Evolutionary conservation across 2,329 filamentous ascomycete species (phyloP), one percentile per base, ranked within the genome.

Genomic region (Ophiobolus disseminans): DNA sequence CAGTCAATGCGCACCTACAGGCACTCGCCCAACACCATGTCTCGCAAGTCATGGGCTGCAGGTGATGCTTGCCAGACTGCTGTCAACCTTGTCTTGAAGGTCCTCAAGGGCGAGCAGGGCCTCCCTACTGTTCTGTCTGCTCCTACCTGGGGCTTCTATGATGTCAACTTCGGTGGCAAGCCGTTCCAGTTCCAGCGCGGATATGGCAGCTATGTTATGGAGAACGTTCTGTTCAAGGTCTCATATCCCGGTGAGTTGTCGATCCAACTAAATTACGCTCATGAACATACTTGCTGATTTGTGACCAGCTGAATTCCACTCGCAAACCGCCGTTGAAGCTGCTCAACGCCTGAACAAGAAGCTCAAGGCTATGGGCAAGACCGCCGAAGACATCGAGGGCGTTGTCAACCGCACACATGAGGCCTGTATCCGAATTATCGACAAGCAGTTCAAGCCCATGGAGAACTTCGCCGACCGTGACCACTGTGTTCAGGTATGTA

Each of bases 371-470:
- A 80, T 89, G 80, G 93, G 91, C 78, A 96, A 97, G 83, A 89
- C 87, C 44, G 91, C 92, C 48, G 89, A 88, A 63, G 93, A 99
- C 75, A 75, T 99, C 80, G 93, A 96, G 80, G 83, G 84, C 54
- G 85, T 99, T 68, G 91, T 88, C 64, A 96, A 93, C 85, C 88
- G 94, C 67, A 99, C 94, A 7, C 94, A 99, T 80, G 94, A 99
- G 79, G 94, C 94, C 50, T 97, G 94, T 80, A 86, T 99, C 73
- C 91, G 94, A 69, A 99, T 99, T 78, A 99, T 99, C 69, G 94
- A 99, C 85, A 99, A 99, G 84, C 94, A 99, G 80, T 95, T 96
- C 84, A 97, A 97, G 85, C 87, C 92, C 65, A 96, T 99, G 90
- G 92, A 97, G 82, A 99, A 99, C 86, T 99, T 97, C 49, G 94